phyloP scores from a whole-genome alignment of 371 early-diverging fungal species.

The Batrachochytrium dendrobatidis region DNA sequence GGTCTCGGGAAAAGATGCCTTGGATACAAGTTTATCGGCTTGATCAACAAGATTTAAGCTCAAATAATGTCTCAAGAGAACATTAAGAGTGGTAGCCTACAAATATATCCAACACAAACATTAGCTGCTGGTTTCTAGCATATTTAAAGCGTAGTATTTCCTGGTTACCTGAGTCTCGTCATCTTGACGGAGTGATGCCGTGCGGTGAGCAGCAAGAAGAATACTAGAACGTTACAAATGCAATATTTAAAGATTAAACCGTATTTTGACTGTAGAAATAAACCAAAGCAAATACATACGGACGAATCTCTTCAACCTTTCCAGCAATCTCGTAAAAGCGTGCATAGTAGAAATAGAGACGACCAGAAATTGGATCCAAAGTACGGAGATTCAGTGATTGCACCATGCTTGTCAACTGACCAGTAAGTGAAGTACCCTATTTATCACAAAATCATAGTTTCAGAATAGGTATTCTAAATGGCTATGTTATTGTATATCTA shows the following conservation, averaged over 20 bases:
- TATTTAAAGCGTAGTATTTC: neutral
- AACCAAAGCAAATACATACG: conserved; percentile 44
- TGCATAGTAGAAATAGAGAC: conserved; percentile 86
- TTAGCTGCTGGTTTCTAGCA: neutral
- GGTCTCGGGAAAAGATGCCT: conserved; percentile 82
- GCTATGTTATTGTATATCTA: neutral
- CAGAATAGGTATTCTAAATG: neutral
- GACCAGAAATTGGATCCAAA: conserved; percentile 81
- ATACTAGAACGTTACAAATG: conserved; percentile 29
- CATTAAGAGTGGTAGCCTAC: conserved; percentile 83
- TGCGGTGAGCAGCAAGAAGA: conserved; percentile 78
- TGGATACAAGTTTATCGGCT: conserved; percentile 90
- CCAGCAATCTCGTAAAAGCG: conserved; percentile 74
- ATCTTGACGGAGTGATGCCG: conserved; percentile 83
- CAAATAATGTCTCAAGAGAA: conserved; percentile 84
- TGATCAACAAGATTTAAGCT: conserved; percentile 89
- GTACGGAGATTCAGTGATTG: conserved; percentile 67
- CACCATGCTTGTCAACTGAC: too few species aligned
- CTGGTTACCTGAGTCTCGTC: conserved; percentile 53
- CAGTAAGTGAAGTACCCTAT: neutral
- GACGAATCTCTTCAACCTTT: conserved; percentile 66
- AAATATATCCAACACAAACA: neutral
- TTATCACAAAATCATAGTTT: neutral
- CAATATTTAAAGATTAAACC: neutral
- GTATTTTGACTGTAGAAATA: too few species aligned